Evolutionary conservation across 164 flowering plant species (phyloP).

Genomic region (Liquidambar formosana): DNA sequence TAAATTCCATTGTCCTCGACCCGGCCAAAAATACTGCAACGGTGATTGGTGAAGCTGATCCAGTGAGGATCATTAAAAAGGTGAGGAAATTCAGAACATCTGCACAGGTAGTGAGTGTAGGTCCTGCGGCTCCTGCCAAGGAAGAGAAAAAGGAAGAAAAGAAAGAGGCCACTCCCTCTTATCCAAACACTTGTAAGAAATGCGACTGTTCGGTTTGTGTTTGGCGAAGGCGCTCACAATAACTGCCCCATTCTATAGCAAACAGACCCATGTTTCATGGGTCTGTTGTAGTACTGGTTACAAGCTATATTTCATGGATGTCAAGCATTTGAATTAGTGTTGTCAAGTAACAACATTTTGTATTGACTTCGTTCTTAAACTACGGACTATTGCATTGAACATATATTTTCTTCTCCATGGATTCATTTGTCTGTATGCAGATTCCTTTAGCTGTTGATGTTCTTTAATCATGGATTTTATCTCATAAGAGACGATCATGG

Average conservation of each 20-base stretch:
- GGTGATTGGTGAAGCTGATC: constrained; percentile 57
- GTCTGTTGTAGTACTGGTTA: background rate
- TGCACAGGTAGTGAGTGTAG: constrained; percentile 44
- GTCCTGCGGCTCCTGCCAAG: constrained; percentile 32
- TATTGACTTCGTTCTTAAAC: background rate
- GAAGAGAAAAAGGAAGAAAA: constrained; percentile 51
- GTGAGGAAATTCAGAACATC: constrained; percentile 49
- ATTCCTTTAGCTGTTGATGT: background rate
- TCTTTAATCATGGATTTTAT: too few relatives aligned
- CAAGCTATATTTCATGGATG: background rate
- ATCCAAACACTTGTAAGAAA: constrained; percentile 44
- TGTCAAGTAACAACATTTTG: background rate
- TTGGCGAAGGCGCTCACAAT: constrained; percentile 30
- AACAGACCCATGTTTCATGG: background rate
- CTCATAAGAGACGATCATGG: too few relatives aligned
- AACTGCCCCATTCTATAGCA: constrained; percentile 44
- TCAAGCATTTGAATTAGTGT: background rate
- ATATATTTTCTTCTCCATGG: background rate
- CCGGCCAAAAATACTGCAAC: constrained; percentile 47
- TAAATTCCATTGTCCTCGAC: constrained; percentile 58
- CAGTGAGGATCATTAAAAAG: constrained; percentile 43
- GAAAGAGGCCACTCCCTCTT: constrained; percentile 21
- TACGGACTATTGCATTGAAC: too few relatives aligned
- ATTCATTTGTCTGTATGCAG: background rate
- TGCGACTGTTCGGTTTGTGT: constrained; percentile 58